Evolutionary conservation across 2,329 filamentous ascomycete species (phyloP).

Genomic region (Alternaria postmessia): DNA sequence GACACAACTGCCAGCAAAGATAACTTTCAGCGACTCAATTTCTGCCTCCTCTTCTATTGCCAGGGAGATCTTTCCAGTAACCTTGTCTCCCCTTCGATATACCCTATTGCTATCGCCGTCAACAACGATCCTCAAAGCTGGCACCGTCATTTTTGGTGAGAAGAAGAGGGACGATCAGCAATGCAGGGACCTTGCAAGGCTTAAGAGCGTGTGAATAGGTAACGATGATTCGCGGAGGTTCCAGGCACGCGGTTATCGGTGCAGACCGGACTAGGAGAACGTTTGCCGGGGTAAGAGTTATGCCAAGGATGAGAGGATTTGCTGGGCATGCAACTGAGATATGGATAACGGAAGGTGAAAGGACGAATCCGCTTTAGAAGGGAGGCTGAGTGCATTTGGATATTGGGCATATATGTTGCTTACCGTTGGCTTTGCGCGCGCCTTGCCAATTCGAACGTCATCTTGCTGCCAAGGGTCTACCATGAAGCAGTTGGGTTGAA

Average conservation of each 20-base stretch:
- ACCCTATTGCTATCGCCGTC: conserved; percentile 41
- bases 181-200: conserved; percentile 41
- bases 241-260: conserved; percentile 41
- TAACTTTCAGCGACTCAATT: conserved; percentile 39
- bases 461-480: conserved; percentile 8
- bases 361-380: conserved; percentile 24
- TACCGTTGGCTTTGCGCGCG: conserved; percentile 8
- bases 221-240: conserved; percentile 24
- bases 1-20: conserved; percentile 43
- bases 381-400: conserved; percentile 21
- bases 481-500: conserved; percentile 11
- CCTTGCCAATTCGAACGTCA: conserved; percentile 4
- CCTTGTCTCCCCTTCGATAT: conserved; percentile 44
- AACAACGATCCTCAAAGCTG: conserved; percentile 40
- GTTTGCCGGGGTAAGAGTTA: conserved; percentile 38
- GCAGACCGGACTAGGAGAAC: conserved; percentile 36
- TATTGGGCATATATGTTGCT: conserved; percentile 9
- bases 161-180: conserved; percentile 25
- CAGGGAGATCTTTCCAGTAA: conserved; percentile 45
- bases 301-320: conserved; percentile 42
- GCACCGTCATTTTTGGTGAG: conserved; percentile 34
- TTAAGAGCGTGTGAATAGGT: conserved; percentile 22
- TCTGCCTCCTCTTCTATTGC: conserved; percentile 37
- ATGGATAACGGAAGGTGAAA: conserved; percentile 33
- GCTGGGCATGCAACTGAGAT: conserved; percentile 37